These are phyloP conservation scores for Ceratocystis diversiconidia DNA, from an alignment of 2,329 filamentous ascomycete species.

Conservation along the genomic window DNA sequence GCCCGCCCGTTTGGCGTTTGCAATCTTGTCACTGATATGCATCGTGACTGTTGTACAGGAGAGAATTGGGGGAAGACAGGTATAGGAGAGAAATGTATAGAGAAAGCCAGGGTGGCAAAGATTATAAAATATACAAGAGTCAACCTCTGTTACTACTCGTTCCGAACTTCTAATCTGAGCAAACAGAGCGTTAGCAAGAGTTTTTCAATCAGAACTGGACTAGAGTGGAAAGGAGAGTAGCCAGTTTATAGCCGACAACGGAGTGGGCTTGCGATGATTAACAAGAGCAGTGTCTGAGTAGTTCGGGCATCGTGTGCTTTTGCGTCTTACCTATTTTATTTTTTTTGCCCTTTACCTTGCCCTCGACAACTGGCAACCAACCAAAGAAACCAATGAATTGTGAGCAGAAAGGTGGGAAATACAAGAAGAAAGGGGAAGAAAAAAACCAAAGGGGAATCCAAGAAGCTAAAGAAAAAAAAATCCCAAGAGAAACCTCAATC, in stretches of 20 bases:
- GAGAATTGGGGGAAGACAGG: not conserved
- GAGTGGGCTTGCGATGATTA: not conserved
- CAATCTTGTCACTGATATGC: conserved; percentile 90
- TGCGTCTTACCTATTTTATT: not conserved
- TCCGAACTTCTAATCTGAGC: not conserved
- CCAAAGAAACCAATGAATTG: conserved; percentile 3
- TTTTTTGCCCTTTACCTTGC: not conserved
- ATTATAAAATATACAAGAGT: conserved; percentile 2
- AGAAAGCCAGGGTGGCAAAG: conserved; percentile 2
- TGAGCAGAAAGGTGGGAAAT: not conserved
- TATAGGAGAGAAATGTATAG: not conserved
- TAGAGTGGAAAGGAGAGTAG: not conserved
- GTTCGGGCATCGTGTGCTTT: not conserved
- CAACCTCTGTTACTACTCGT: not conserved
- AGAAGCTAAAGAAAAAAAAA: not conserved
- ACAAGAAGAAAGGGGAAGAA: not conserved
- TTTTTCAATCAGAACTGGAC: no score
- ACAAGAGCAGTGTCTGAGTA: not conserved
- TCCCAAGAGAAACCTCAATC: not conserved
- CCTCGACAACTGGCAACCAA: not conserved
- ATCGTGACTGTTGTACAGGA: conserved; percentile 38
- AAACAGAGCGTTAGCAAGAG: not conserved
- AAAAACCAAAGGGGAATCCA: not conserved
- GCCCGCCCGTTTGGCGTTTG: conserved; percentile 62
- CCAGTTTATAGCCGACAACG: not conserved